A percentile compares a stretch with the other conserved stretches of the same genome.
Evolutionary conservation across 2,329 filamentous ascomycete genomes (phyloP).

Genomic region (Lojkania enalia): DNA sequence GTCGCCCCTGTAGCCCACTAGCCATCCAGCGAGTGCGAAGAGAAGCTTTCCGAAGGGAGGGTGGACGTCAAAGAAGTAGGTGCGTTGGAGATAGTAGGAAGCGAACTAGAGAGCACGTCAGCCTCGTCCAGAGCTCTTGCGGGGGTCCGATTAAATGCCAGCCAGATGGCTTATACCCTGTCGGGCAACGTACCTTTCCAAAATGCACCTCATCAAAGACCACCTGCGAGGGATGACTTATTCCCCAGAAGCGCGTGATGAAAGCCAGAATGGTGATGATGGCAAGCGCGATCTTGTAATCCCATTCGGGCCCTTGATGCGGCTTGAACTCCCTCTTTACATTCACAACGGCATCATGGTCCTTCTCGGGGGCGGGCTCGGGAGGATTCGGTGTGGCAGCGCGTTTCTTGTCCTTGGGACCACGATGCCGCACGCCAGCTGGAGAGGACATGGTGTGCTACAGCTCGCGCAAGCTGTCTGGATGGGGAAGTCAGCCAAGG

Average conservation of each 20-base stretch:
- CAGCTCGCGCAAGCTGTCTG: no score
- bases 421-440: slow-evolving; percentile 43
- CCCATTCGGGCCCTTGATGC: slow-evolving; percentile 65
- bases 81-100: slow-evolving; percentile 86
- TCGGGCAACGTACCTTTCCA: slow-evolving; percentile 82
- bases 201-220: slow-evolving; percentile 99
- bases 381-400: slow-evolving; percentile 41
- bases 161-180: not conserved
- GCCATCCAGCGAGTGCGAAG: slow-evolving; percentile 95
- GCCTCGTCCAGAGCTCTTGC: slow-evolving; percentile 11
- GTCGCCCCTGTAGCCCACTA: slow-evolving; percentile 93
- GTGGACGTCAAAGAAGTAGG: slow-evolving; percentile 99
- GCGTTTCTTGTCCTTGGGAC: slow-evolving; percentile 44
- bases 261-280: slow-evolving; percentile 85
- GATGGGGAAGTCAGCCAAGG: no score
- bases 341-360: slow-evolving; percentile 32
- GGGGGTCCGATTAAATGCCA: not conserved
- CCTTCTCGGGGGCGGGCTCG: slow-evolving; percentile 33
- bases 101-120: slow-evolving; percentile 48
- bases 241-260: slow-evolving; percentile 91
- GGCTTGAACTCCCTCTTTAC: slow-evolving; percentile 38
- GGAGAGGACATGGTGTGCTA: slow-evolving; percentile 43
- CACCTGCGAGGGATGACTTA: slow-evolving; percentile 92
- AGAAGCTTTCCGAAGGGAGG: slow-evolving; percentile 97
- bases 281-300: slow-evolving; percentile 77